Evolutionary conservation across 2,329 filamentous ascomycete genomes (phyloP).

Genomic region (Colletotrichum chlorophyti): DNA sequence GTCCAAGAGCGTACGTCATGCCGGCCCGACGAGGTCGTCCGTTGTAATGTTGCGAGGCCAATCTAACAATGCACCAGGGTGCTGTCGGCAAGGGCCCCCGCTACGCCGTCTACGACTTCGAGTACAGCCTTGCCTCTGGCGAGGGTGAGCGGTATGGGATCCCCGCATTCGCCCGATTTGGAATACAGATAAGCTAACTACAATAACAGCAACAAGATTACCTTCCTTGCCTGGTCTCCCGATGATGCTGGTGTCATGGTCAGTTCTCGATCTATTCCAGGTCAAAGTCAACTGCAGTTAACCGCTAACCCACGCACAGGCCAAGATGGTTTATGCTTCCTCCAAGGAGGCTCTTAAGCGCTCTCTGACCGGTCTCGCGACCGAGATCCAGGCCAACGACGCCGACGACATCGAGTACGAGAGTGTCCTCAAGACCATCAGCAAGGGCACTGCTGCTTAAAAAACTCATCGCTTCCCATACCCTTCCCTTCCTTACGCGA

Average conservation of each 20-base stretch:
- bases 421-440: conserved; percentile 70
- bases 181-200: conserved; percentile 31
- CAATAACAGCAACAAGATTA: conserved; percentile 72
- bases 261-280: conserved; percentile 40
- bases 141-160: conserved; percentile 73
- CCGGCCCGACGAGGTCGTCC: too few species aligned
- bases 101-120: conserved; percentile 86
- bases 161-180: conserved; percentile 7
- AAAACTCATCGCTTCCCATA: conserved; percentile 14
- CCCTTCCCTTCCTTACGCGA: conserved; percentile 19
- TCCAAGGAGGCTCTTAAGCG: conserved; percentile 89
- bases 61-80: conserved; percentile 49
- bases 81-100: conserved; percentile 72
- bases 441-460: conserved; percentile 65
- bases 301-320: conserved; percentile 51
- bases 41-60: background rate
- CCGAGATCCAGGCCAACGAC: conserved; percentile 86
- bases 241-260: conserved; percentile 84
- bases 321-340: conserved; percentile 90
- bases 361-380: conserved; percentile 75
- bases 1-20: conserved; percentile 65
- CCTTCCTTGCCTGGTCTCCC: conserved; percentile 81
- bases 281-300: background rate
- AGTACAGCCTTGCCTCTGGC: conserved; percentile 74
- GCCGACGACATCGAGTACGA: conserved; percentile 82